Evolutionary conservation across 495 filamentous ascomycete genomes (phyloP), one percentile per base, ranked within the genome.

Genomic region (Daldinia grandis): DNA sequence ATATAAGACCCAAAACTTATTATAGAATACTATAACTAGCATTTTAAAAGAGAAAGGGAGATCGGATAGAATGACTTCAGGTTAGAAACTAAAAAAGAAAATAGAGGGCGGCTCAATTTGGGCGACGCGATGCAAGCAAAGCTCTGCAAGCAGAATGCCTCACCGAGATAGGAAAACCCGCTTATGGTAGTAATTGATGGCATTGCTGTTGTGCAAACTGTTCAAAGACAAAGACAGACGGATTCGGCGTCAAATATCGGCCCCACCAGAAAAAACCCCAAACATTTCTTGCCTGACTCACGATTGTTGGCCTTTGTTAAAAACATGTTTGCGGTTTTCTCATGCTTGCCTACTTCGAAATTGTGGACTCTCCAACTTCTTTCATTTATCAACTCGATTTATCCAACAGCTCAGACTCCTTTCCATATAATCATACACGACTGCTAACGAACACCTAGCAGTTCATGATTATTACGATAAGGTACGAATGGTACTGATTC

Each of bases 191-290:
- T 53, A 33, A 21, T 7, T 28, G 24, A 28, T 44, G 15, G 8
- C 19, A 42, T 59, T 25, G 15, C 24, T 8, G 5, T 42, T 50
- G 33, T 49, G 14, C 5, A n/a, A 9, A 31, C 4, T n/a, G 25
- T 42, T 14, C 3, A 12, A 63, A 51, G 57, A 64, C 61, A 70
- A 70, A 64, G 67, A 31, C 3, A n/a, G 56, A 64, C 61, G 61
- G 21, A 61, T 70, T 53, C 61, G 47, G 61, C 6, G 4, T 15
- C 17, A 8, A 50, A 12, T 19, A 28, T 1, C 6, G 25, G 25
- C n/a, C n/a, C 8, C 10, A 47, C 8, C 31, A 30, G 30, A 3
- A 28, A 51, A 53, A 4, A 5, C 4, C 9, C 27, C 15, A 27
- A 53, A 53, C 15, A 28, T 6, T 28, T 15, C 12, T 27, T 21